Percentiles rank a stretch among this genome's conserved stretches.
Conservation (phyloP, 139 green algal species). For the Chlamydomonas eustigma region DNA sequence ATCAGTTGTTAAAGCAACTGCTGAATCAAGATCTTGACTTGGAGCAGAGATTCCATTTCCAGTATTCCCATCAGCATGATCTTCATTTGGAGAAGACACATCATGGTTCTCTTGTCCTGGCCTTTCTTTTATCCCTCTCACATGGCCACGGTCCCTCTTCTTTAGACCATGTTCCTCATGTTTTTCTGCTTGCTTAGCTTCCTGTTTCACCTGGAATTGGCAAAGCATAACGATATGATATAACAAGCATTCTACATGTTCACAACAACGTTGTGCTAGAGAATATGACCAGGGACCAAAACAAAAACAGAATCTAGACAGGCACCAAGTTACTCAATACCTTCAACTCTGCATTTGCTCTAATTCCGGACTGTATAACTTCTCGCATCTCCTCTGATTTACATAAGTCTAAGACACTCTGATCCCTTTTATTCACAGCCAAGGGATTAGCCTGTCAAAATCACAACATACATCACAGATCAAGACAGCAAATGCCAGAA, state of each 20-base stretch:
- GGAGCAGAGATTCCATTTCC: not conserved
- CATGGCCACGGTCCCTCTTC: not conserved
- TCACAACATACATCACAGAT: not conserved
- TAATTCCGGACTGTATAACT: not conserved
- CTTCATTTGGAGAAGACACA: not conserved
- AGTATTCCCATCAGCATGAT: not conserved
- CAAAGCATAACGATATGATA: not conserved
- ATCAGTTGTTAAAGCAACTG: not conserved
- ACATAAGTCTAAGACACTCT: constrained; percentile 48
- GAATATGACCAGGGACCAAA: not conserved
- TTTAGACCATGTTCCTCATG: not conserved
- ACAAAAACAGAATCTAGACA: not conserved
- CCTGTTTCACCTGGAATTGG: not conserved
- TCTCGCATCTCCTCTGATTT: constrained; percentile 22
- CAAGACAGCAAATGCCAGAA: not conserved
- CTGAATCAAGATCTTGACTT: not conserved
- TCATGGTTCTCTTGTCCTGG: not conserved
- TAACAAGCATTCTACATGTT: no score
- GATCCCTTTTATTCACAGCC: constrained; percentile 42
- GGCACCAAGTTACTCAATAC: not conserved
- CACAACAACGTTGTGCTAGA: not conserved
- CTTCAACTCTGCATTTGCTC: not conserved
- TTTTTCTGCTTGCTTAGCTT: not conserved
- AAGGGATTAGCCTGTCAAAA: constrained; percentile 44
- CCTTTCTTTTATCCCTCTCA: not conserved